Evolutionary conservation across 371 early-diverging fungal genomes (phyloP), one percentile per base, ranked within the genome.

Genomic region (Umbelopsis sp.): DNA sequence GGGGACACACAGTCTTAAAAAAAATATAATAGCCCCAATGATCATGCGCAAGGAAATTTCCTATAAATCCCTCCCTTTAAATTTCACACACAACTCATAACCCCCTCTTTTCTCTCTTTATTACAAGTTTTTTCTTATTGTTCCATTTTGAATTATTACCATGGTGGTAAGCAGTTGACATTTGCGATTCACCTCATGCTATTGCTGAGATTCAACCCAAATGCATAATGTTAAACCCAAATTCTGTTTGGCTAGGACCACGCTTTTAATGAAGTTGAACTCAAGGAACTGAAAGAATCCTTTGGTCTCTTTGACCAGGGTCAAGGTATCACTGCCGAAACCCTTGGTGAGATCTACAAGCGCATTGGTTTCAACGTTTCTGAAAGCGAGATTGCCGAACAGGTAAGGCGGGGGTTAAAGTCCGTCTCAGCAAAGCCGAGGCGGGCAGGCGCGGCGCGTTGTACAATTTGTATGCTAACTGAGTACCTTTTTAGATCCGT

Each of bases 261-360:
- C 57, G 57, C 57, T 57, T 57, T 66, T 18, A 62, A 48, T 24
- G 71, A 70, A 12, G 71, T 73, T 46, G 73, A 75, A 66, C 66
- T 74, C 62, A 68, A 72, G 25, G 68, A 74, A 52, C 69, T 69
- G 46, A 68, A 72, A 44, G 53, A 64, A 45, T 74, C 70, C 53
- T 76, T 70, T 63, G 63, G 72, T 9, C 44, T 64, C 12, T 44
- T 74, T 29, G 66, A 72, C 4, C 63, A 64, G 3, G 74, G 74
- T 45, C 45, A 68, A 29, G 72, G 69, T 14, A 69, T 76, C 45
- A 72, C 66, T 38, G 68, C 69, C 10, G 57, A 67, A 20, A 64
- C 66, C 14, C 68, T 76, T 46, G 69, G 52, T n/a, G 67, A 74
- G 22, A 68, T 74, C 14, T 74, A 76, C 29, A 68, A 69, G 22